Evolutionary conservation across 805 yeast genomes (phyloP), one percentile per base, ranked within the genome.

Genomic region (Candida stauntonica): DNA sequence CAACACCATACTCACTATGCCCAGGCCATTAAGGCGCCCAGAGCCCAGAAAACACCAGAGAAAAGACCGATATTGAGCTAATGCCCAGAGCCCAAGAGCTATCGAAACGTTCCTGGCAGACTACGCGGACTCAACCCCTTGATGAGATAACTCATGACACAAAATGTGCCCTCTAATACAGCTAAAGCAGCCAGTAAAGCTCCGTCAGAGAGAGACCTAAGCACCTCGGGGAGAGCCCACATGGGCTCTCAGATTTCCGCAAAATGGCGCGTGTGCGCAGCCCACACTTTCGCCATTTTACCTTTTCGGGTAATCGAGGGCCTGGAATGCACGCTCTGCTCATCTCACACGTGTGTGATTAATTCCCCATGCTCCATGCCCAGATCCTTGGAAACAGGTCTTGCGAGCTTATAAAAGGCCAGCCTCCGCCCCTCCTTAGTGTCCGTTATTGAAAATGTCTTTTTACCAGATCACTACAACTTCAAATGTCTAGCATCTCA

Each of bases 401-500:
- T 11, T 15, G 17, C 12, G 27, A 16, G 15, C 21, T 26, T 26
- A 33, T 33, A 33, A 9, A 33, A 33, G 23, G n/a, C 26, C n/a
- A 18, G 21, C 20, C 7, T 9, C 14, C 7, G 7, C 28, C 28
- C 9, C 14, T 9, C 15, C 13, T n/a, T 8, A 11, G 7, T n/a
- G 7, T 26, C 13, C 28, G 7, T 26, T n/a, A 6, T 11, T 9
- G 28, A 9, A 26, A 11, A 8, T 9, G 28, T 26, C 7, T 8
- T n/a, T 26, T 14, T 26, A 8, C 14, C 17, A 7, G n/a, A n/a
- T 7, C 33, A 30, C 19, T 23, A n/a, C 18, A 23, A 3, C 18
- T 8, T 21, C 17, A 31, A 27, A 35, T 35, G 38, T 21, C 33
- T 14, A 27, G n/a, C 16, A 19, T 36, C 33, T 49, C 45, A 17